Evolutionary conservation across 345 rosid genomes (phyloP), one percentile per base, ranked within the genome.

Genomic region (Citrus mangshanensis): DNA sequence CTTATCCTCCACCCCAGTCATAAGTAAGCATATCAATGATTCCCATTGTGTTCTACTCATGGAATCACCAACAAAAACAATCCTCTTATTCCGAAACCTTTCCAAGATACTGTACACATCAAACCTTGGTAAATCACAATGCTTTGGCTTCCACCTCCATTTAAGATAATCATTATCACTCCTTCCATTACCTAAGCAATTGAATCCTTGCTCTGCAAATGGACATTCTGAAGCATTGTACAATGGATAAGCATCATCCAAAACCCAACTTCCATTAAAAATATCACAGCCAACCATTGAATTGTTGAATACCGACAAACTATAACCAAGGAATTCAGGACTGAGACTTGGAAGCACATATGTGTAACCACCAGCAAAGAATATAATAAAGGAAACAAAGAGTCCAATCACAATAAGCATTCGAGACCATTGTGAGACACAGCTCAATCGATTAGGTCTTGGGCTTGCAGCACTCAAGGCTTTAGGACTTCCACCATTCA

Each of bases 41-140:
- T 95, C 98, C 98, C 97, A 93, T 64, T 92, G 98, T 2, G 95
- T 91, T 76, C 98, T 90, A 81, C 95, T 89, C 94, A 93, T 90
- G 1, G 96, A 95, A 82, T 95, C 98, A 9, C 98, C 98, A 46
- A 95, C 93, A 79, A 93, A 95, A 51, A 92, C 98, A 64, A 95
- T 75, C 85, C 98, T 88, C 77, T 89, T 93, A 68, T 85, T 88
- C 76, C 89, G 85, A 77, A 95, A 81, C 82, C 81, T 80, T 88
- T 90, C 87, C 83, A 93, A 77, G 2, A 88, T 80, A 61, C 72
- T 70, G 40, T 49, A 58, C 18, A 86, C 91, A 75, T 84, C 78
- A 38, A 95, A 91, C 74, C 90, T 89, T 27, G 91, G 90, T 38
- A 95, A 84, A 60, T 84, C 82, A 70, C 98, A 95, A 59, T 82